A percentile compares a stretch with the other conserved stretches of the same genome.
These are phyloP conservation scores for Termitomyces eurrhizus DNA, from an alignment of 768 basidiomycete species.

Conservation along the genomic window DNA sequence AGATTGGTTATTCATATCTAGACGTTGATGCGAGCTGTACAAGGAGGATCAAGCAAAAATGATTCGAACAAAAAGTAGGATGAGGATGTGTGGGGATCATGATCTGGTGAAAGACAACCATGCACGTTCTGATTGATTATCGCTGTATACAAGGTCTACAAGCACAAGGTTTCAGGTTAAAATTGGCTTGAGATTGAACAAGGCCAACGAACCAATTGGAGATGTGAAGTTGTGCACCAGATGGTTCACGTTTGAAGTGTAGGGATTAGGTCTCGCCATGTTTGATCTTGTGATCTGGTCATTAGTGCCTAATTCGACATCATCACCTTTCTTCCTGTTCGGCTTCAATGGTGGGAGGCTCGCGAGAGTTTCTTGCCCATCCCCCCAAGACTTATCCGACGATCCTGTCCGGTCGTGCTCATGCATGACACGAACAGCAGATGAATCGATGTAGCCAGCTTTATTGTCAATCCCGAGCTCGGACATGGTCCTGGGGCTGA, in stretches of 20 bases:
- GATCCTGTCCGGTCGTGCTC: constrained; percentile 15
- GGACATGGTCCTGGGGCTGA: constrained; percentile 17
- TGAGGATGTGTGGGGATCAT: constrained; percentile 10
- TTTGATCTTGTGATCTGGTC: constrained; percentile 38
- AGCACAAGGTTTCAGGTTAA: not conserved
- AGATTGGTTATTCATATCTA: not conserved
- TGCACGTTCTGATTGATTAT: constrained; percentile 15
- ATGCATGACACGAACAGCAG: not conserved
- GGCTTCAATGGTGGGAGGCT: constrained; percentile 34
- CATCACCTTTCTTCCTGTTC: constrained; percentile 36
- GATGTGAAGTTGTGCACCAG: constrained; percentile 65
- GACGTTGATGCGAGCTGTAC: not conserved
- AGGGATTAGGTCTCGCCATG: constrained; percentile 37
- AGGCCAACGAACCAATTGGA: constrained; percentile 53
- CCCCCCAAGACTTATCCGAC: constrained; percentile 20
- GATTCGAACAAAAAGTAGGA: not conserved
- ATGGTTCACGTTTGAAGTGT: constrained; percentile 36
- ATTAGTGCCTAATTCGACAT: constrained; percentile 33
- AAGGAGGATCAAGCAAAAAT: not conserved
- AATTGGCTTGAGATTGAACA: not conserved
- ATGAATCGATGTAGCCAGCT: constrained; percentile 15
- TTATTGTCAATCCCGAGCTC: constrained; percentile 15
- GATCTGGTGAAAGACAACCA: constrained; percentile 32
- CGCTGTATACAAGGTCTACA: constrained; percentile 25
- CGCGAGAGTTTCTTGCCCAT: constrained; percentile 24